These are phyloP conservation scores for Globisporangium canariense DNA, from an alignment of 352 stramenopile genomes.

Conservation along the genomic window DNA sequence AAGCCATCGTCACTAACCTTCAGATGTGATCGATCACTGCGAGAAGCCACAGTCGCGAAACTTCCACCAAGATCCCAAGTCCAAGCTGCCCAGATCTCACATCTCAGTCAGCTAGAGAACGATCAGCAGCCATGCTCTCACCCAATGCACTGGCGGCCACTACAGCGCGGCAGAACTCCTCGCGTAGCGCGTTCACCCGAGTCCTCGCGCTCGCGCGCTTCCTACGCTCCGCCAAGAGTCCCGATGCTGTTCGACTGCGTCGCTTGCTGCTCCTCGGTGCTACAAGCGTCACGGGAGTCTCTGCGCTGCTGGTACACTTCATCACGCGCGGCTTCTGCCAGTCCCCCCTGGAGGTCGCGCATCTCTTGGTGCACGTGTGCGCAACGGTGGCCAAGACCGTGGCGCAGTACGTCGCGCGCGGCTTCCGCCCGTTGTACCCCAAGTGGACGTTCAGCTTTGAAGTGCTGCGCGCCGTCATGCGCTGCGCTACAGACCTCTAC, in stretches of 20 bases:
- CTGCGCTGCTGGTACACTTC: constrained; percentile 8
- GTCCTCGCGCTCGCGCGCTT: constrained; percentile 13
- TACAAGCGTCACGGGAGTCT: constrained; percentile 2
- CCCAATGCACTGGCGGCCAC: background rate
- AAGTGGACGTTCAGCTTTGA: constrained; percentile 36
- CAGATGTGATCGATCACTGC: background rate
- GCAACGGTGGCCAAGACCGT: constrained; percentile 4
- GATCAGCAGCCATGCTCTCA: constrained; percentile 2
- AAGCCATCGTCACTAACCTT: background rate
- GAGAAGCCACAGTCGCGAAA: background rate
- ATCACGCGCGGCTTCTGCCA: constrained; percentile 13
- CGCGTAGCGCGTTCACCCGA: background rate
- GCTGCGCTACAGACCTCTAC: constrained; percentile 19
- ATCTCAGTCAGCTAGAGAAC: background rate
- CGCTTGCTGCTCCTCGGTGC: constrained; percentile 1
- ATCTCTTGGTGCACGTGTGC: constrained; percentile 3
- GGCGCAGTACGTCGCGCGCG: constrained; percentile 9
- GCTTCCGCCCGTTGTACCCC: constrained; percentile 25
- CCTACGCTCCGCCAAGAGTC: constrained; percentile 5
- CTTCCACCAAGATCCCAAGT: background rate
- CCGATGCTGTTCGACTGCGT: background rate
- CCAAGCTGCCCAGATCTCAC: too few relatives aligned
- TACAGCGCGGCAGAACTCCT: background rate
- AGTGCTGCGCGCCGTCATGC: constrained; percentile 21
- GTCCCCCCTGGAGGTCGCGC: constrained; percentile 12